These are phyloP conservation scores for Ascochyta lentis DNA, from an alignment of 2,329 filamentous ascomycete genomes.

Conservation along the genomic window DNA sequence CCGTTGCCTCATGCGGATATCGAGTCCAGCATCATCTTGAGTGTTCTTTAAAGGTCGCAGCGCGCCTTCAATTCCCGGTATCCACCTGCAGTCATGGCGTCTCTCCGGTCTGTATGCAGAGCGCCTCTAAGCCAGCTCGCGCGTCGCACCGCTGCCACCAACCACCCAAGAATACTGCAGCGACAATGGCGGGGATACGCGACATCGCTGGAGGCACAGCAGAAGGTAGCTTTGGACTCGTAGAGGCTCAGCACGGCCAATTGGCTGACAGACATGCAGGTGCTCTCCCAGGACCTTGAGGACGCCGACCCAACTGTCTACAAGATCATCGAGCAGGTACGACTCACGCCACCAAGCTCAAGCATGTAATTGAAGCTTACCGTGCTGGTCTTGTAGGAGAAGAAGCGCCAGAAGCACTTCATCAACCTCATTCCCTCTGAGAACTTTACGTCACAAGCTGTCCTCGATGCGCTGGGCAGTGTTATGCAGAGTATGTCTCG, in stretches of 20 bases:
- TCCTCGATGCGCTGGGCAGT: slow-evolving; percentile 91
- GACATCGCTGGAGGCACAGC: slow-evolving; percentile 55
- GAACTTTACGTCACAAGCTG: slow-evolving; percentile 98
- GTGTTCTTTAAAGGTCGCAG: slow-evolving; percentile 27
- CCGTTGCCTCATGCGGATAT: slow-evolving; percentile 32
- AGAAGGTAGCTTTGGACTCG: slow-evolving; percentile 49
- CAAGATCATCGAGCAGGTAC: slow-evolving; percentile 88
- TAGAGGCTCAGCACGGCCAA: neutral
- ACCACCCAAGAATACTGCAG: slow-evolving; percentile 40
- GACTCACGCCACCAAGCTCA: slow-evolving; percentile 22
- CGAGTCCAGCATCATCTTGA: slow-evolving; percentile 28
- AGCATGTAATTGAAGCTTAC: slow-evolving; percentile 22
- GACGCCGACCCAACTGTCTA: slow-evolving; percentile 87
- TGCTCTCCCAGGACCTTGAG: slow-evolving; percentile 79
- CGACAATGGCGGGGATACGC: slow-evolving; percentile 50
- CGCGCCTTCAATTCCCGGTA: slow-evolving; percentile 19
- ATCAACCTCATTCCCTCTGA: slow-evolving; percentile 99
- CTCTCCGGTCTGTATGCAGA: slow-evolving; percentile 49
- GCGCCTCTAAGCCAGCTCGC: slow-evolving; percentile 47
- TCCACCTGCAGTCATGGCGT: slow-evolving; percentile 47
- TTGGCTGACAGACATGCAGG: slow-evolving; percentile 57
- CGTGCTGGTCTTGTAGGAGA: slow-evolving; percentile 68
- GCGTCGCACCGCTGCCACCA: slow-evolving; percentile 39
- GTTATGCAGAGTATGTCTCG: slow-evolving; percentile 52
- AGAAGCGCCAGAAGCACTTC: slow-evolving; percentile 94